phyloP scores from a whole-genome alignment of 345 rosid species.

The Citrus cavaleriei region DNA sequence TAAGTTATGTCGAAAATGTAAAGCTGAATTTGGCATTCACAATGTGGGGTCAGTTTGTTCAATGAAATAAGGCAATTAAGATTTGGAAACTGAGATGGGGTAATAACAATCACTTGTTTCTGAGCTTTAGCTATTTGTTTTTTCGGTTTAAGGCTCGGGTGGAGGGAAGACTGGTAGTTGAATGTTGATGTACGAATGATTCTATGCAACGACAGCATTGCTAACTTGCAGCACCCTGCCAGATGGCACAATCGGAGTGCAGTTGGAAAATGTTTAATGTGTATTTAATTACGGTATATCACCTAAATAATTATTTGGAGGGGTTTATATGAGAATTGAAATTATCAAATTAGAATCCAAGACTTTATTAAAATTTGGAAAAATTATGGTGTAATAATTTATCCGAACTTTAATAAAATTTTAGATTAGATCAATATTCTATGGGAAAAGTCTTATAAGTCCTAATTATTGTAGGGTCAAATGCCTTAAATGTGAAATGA shows the following conservation, averaged over 20 bases:
- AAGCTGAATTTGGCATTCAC: slow-evolving; percentile 23
- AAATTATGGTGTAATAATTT: too few species aligned
- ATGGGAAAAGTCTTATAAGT: too few species aligned
- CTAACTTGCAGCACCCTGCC: background rate
- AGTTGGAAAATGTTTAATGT: background rate
- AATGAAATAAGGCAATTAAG: too few species aligned
- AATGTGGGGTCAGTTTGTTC: background rate
- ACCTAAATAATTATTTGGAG: background rate
- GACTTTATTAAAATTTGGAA: too few species aligned
- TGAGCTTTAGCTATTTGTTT: background rate
- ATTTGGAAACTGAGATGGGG: background rate
- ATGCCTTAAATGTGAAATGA: too few species aligned
- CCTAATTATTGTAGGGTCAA: too few species aligned
- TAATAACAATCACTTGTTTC: too few species aligned
- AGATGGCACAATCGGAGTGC: background rate
- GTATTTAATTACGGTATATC: background rate
- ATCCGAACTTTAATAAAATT: too few species aligned
- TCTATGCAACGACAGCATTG: background rate
- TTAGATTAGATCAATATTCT: too few species aligned
- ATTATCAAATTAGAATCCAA: too few species aligned
- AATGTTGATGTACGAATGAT: background rate
- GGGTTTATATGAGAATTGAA: background rate
- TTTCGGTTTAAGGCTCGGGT: slow-evolving; percentile 5
- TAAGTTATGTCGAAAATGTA: slow-evolving; percentile 7
- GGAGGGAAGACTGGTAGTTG: slow-evolving; percentile 47